Base-by-base conservation (phyloP, 768 basidiomycete genomes). In the Tremella mesenterica region DNA sequence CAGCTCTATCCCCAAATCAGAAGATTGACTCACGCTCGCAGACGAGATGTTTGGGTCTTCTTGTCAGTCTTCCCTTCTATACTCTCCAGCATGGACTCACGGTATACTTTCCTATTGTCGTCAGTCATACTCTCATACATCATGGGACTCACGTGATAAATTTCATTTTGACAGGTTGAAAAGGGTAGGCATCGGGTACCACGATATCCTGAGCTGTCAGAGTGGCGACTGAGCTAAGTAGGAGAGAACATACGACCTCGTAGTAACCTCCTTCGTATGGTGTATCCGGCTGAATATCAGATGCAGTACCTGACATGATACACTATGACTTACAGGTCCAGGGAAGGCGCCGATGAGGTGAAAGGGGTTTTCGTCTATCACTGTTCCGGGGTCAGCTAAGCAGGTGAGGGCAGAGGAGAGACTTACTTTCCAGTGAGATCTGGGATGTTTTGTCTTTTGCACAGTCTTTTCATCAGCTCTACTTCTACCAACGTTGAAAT, bases 111-210 rank as follows among this genome's bases (percentile, higher is more conserved):
- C 29, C 70, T 74, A 53, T 18, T n/a, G 1, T 1, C n/a, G 30
- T 52, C 39, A 46, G 50, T n/a, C n/a, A n/a, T 39, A 51, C 8
- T 39, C 4, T 26, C 39, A 41, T 18, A 25, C 2, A 31, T 18
- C 16, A 20, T 56, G 21, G 18, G 10, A 72, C 75, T 53, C 33
- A 76, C 31, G 92, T 97, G 57, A 93, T 83, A 75, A 97, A 96
- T 72, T 91, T 92, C 89, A 96, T 95, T 79, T 96, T 95, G 50
- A 92, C 85, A 0, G 93, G 90, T 69, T 90, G 86, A 51, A 76
- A 76, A 1, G 75, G 75, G 46, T 74, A 72, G 45, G 87, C 82
- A 39, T 90, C 88, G 7, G 91, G 91, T 63, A 96, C 88, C 18
- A 85, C 79, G 60, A 96, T 96, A 69, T 96, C 91, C 88, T 89